Evolutionary conservation across 345 rosid species (phyloP).

Genomic region (Eucalyptus regnans): DNA sequence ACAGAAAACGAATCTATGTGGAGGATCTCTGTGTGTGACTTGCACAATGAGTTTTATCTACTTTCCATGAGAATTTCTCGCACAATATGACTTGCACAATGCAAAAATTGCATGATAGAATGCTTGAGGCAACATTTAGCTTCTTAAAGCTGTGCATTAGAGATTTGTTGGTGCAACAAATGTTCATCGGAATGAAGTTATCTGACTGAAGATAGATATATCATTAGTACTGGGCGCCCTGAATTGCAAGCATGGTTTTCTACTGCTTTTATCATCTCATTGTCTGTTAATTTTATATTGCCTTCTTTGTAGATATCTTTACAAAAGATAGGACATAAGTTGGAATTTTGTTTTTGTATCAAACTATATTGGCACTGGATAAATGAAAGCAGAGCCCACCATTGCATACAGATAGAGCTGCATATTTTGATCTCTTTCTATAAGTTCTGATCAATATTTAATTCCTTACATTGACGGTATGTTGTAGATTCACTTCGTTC

Average conservation of each 20-base stretch:
- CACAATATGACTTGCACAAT: not conserved
- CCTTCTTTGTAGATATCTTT: not conserved
- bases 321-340: not conserved
- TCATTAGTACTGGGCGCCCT: not conserved
- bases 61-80: not conserved
- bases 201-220: not conserved
- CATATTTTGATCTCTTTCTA: not conserved
- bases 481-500: constrained; percentile 75
- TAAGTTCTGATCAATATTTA: not conserved
- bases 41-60: not conserved
- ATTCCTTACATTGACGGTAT: not conserved
- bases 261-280: not conserved
- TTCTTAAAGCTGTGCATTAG: not conserved
- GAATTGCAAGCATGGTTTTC: not conserved
- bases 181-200: not conserved
- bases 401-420: not conserved
- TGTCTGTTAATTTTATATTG: not conserved
- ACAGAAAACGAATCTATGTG: not conserved
- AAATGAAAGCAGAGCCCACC: not conserved
- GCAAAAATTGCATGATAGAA: not conserved
- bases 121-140: not conserved
- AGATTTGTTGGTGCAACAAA: not conserved
- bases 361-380: not conserved
- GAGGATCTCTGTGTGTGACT: not conserved
- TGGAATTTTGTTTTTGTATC: not conserved